Evolutionary conservation across 75 land plant genomes (phyloP).

Genomic region (Picea glauca): DNA sequence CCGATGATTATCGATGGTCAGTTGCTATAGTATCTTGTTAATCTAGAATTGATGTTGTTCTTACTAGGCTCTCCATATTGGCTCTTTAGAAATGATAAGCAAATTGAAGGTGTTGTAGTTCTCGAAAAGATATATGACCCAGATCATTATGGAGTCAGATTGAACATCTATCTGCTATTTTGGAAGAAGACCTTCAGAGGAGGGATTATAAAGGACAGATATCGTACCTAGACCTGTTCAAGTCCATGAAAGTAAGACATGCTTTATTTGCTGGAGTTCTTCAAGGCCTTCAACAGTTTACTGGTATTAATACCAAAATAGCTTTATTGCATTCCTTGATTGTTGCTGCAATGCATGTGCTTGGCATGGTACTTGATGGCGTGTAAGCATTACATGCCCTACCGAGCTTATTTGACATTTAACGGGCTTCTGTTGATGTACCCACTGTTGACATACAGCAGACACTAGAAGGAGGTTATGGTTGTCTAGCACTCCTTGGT

Average conservation of each 20-base stretch:
- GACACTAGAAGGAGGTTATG: too few species aligned
- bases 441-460: too few species aligned
- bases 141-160: constrained; percentile 57
- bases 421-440: too few species aligned
- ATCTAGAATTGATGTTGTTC: constrained; percentile 65
- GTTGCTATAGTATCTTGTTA: constrained; percentile 82
- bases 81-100: constrained; percentile 65
- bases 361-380: too few species aligned
- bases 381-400: too few species aligned
- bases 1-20: constrained; percentile 85
- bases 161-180: constrained; percentile 50
- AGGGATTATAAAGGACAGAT: constrained; percentile 20
- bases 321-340: too few species aligned
- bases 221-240: constrained; percentile 52
- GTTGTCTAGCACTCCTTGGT: too few species aligned
- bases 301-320: too few species aligned
- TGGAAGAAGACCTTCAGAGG: constrained; percentile 31
- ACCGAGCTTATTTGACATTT: too few species aligned
- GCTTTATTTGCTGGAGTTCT: constrained; percentile 91
- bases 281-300: not conserved
- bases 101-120: constrained; percentile 54
- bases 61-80: constrained; percentile 84
- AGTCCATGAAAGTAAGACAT: constrained; percentile 62
- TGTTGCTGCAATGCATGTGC: too few species aligned
- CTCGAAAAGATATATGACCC: constrained; percentile 71